Percentiles rank a stretch among this genome's conserved stretches.
These are phyloP conservation scores for Ogataea sp. DNA, from an alignment of 805 yeast species.

Conservation along the genomic window DNA sequence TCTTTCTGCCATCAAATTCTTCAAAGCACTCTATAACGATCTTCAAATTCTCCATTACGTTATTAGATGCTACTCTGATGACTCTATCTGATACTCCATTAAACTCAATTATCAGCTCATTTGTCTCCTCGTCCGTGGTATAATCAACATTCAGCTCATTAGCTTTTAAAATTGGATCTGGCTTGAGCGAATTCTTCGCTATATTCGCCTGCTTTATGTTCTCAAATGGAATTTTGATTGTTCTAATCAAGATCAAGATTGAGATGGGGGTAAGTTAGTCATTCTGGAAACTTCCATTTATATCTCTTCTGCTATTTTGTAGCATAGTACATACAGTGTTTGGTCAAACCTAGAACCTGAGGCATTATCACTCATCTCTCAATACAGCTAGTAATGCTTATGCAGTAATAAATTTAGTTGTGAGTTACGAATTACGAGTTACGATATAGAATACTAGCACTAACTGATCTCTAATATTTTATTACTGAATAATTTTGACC, in stretches of 20 bases:
- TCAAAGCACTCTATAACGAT: constrained; percentile 77
- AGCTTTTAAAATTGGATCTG: constrained; percentile 77
- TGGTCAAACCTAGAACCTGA: too few species aligned
- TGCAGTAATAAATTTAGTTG: too few species aligned
- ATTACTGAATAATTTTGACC: too few species aligned
- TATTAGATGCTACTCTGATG: constrained; percentile 78
- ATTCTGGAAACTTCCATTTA: too few species aligned
- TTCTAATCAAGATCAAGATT: constrained; percentile 13
- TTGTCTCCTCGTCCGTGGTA: constrained; percentile 19
- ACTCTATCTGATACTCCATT: constrained; percentile 63
- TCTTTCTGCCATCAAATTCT: constrained; percentile 38
- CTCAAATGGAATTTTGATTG: constrained; percentile 57
- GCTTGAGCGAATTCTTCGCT: constrained; percentile 52
- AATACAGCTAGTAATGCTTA: too few species aligned
- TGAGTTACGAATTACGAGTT: too few species aligned
- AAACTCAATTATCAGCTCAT: constrained; percentile 38
- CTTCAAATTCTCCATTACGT: constrained; percentile 66
- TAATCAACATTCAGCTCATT: constrained; percentile 51
- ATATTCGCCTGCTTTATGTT: constrained; percentile 50
- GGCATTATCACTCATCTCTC: too few species aligned
- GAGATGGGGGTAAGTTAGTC: too few species aligned
- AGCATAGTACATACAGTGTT: neutral
- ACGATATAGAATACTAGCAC: too few species aligned
- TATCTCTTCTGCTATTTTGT: too few species aligned
- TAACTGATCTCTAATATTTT: too few species aligned